These are phyloP conservation scores for Fusarium verrucosum DNA, from an alignment of 2,329 filamentous ascomycete genomes.

Conservation along the genomic window DNA sequence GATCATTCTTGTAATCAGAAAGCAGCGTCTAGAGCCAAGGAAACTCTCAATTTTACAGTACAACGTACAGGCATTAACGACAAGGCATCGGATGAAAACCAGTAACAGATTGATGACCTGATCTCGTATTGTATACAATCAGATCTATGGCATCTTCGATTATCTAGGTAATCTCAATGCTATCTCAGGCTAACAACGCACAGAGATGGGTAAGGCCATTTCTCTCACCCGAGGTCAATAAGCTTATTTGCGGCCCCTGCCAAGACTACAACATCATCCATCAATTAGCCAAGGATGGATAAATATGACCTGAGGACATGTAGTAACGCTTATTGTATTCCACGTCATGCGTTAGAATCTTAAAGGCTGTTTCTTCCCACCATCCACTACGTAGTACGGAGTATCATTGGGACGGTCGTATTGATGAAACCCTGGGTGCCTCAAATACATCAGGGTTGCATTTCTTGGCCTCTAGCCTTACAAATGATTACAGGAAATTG, in stretches of 20 bases:
- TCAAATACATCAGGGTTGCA: slow-evolving; percentile 2
- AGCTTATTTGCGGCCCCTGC: slow-evolving; percentile 14
- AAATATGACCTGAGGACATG: not conserved
- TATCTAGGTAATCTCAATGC: not conserved
- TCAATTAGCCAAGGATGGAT: not conserved
- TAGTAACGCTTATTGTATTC: not conserved
- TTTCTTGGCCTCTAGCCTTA: not conserved
- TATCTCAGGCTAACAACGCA: not conserved
- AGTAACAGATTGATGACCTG: not conserved
- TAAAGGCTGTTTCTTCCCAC: not conserved
- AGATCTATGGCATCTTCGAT: not conserved
- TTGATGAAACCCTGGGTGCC: slow-evolving; percentile 6
- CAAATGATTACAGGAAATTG: not conserved
- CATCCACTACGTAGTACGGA: too few relatives aligned
- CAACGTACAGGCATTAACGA: not conserved
- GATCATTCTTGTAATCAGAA: not conserved
- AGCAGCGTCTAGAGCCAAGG: not conserved
- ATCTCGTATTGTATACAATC: not conserved
- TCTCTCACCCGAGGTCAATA: not conserved
- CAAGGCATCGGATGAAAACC: not conserved
- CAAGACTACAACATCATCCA: not conserved
- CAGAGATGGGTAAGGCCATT: not conserved
- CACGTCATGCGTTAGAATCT: not conserved
- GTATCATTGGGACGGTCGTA: not conserved
- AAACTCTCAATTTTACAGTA: not conserved